These are phyloP conservation scores for Sutorius australiensis DNA, from an alignment of 768 basidiomycete genomes.

Conservation along the genomic window DNA sequence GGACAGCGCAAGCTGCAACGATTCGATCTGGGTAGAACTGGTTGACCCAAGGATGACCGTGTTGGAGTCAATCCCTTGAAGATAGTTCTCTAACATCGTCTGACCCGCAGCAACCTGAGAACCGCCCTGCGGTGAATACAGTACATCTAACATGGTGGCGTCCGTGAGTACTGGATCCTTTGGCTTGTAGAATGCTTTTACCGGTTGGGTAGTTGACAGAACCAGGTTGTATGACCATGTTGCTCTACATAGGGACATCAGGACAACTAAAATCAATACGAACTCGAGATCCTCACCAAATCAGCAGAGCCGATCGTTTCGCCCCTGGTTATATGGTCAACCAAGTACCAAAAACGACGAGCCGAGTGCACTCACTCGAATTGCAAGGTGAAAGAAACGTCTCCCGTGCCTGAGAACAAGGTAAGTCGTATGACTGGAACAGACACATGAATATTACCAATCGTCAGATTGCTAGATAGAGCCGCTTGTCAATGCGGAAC, in stretches of 20 bases:
- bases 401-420: slow-evolving; percentile 52
- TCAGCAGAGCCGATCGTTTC: slow-evolving; percentile 57
- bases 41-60: slow-evolving; percentile 55
- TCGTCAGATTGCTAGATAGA: slow-evolving; percentile 33
- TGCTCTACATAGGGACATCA: slow-evolving; percentile 33
- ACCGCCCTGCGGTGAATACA: slow-evolving; percentile 54
- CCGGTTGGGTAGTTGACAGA: slow-evolving; percentile 53
- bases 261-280: neutral
- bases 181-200: slow-evolving; percentile 16
- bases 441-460: slow-evolving; percentile 23
- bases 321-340: slow-evolving; percentile 31
- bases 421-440: slow-evolving; percentile 29
- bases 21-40: slow-evolving; percentile 55
- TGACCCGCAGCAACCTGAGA: slow-evolving; percentile 50
- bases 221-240: slow-evolving; percentile 59
- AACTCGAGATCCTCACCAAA: slow-evolving; percentile 37
- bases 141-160: slow-evolving; percentile 41
- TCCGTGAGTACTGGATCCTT: slow-evolving; percentile 1
- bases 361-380: slow-evolving; percentile 44
- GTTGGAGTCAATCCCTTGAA: slow-evolving; percentile 57
- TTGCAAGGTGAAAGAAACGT: slow-evolving; percentile 56
- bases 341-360: neutral
- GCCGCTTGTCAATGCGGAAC: neutral
- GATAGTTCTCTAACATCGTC: slow-evolving; percentile 57
- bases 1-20: slow-evolving; percentile 58